Evolutionary conservation across 108 stramenopile species (phyloP), one percentile per base, ranked within the genome.

Genomic region (Conticribra guillardii): DNA sequence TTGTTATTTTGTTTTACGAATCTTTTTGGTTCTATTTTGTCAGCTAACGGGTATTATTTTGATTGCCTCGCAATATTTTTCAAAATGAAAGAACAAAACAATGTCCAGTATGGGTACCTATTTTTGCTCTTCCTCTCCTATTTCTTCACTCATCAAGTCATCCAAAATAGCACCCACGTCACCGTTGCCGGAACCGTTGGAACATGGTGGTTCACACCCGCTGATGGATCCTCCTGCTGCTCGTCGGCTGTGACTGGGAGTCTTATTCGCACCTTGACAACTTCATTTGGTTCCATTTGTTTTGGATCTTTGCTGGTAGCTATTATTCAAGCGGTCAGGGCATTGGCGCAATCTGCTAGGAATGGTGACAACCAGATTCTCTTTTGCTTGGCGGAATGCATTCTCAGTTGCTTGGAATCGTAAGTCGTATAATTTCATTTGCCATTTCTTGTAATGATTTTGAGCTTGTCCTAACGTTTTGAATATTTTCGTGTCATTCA

Each of bases 191-290:
- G 93, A 8, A 90, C 94, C 16, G 90, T 96, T 8, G 94, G 91
- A 4, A 90, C 89, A 7, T 97, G 94, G 94, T 97, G 97, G 97
- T 87, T 92, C 57, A 54, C 78, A 29, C 88, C 91, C 4, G 33
- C 54, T 29, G 88, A 87, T 33, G 83, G 79, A 14, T 75, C 64
- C n/a, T 54, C 68, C 17, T 90, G 85, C 65, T 89, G 92, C 78
- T 85, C 84, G 9, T 48, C 57, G 53, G 90, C 80, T 8, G 83
- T 96, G 0, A 50, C 56, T 37, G 83, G 80, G 14, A 79, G 81
- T 45, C 52, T 87, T 11, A 58, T 62, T 27, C 76, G 92, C 15
- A 60, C 87, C 19, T 53, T 87, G 22, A 93, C 95, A 22, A 83
- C 76, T 5, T 89, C 88, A 11, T 89, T 97, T 77, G 96, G 96